Evolutionary conservation across 2,329 filamentous ascomycete genomes (phyloP).

Genomic region (Drechslerella coelobrocha): DNA sequence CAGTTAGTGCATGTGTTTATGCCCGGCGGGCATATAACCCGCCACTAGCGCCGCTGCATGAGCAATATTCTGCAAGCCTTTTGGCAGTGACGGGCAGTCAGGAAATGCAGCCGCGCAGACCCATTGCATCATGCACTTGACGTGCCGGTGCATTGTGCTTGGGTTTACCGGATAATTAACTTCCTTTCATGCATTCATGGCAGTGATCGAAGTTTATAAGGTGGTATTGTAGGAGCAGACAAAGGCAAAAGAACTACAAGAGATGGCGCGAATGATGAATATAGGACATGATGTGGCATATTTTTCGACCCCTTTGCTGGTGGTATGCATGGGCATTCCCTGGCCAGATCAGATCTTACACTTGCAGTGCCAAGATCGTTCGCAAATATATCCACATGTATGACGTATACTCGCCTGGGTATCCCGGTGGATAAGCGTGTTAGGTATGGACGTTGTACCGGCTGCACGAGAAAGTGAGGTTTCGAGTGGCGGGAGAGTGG

Average conservation of each 20-base stretch:
- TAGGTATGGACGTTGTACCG: constrained; percentile 34
- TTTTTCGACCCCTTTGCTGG: constrained; percentile 12
- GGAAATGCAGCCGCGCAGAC: neutral
- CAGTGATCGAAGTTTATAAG: constrained; percentile 12
- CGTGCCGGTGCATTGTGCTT: constrained; percentile 17
- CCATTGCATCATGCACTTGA: constrained; percentile 14
- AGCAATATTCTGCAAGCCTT: constrained; percentile 15
- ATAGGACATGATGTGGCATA: constrained; percentile 13
- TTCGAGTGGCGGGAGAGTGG: constrained; percentile 31
- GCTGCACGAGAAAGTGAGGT: constrained; percentile 16
- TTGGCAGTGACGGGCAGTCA: neutral
- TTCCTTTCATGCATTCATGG: constrained; percentile 3
- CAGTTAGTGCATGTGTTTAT: constrained; percentile 26
- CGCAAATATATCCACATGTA: too few species aligned
- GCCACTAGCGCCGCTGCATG: neutral
- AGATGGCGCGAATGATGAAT: too few species aligned
- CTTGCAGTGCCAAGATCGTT: too few species aligned
- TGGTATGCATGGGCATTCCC: too few species aligned
- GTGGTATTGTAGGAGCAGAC: constrained; percentile 4
- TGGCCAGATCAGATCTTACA: too few species aligned
- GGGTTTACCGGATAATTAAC: constrained; percentile 26
- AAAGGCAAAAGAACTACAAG: too few species aligned
- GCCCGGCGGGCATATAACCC: constrained; percentile 22
- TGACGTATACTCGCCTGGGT: too few species aligned
- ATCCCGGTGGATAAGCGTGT: too few species aligned